phyloP scores from a whole-genome alignment of 2,329 filamentous ascomycete species.

The Lithohypha guttulata region DNA sequence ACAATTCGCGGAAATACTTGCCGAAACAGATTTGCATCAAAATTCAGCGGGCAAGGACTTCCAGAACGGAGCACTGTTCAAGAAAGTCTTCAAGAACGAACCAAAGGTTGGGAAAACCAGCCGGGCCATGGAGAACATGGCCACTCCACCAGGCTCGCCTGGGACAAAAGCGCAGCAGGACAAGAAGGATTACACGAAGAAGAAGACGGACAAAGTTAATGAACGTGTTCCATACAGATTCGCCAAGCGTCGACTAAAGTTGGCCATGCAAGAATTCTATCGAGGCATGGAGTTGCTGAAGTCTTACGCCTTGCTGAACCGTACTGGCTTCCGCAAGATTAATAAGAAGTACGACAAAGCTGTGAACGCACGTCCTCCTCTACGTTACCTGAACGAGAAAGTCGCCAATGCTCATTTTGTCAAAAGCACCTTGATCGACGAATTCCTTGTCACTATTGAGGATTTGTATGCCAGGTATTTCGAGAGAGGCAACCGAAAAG shows the following conservation, averaged over 20 bases:
- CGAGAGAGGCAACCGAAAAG: slow-evolving; percentile 82
- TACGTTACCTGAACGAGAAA: slow-evolving; percentile 80
- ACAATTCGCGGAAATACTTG: slow-evolving; percentile 17
- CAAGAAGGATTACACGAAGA: slow-evolving; percentile 41
- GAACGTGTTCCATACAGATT: slow-evolving; percentile 69
- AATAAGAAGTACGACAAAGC: slow-evolving; percentile 99
- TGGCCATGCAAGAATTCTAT: slow-evolving; percentile 87
- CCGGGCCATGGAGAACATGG: slow-evolving; percentile 36
- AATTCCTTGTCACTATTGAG: slow-evolving; percentile 68
- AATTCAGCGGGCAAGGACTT: background rate
- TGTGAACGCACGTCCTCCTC: slow-evolving; percentile 62
- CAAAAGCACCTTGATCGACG: slow-evolving; percentile 72
- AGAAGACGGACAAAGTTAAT: slow-evolving; percentile 28
- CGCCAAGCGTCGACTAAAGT: slow-evolving; percentile 84
- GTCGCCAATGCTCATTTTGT: slow-evolving; percentile 89
- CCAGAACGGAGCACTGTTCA: slow-evolving; percentile 18
- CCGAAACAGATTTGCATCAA: slow-evolving; percentile 2
- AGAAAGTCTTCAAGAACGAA: slow-evolving; percentile 18
- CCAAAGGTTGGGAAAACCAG: slow-evolving; percentile 44
- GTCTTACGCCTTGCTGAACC: slow-evolving; percentile 78
- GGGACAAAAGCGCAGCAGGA: slow-evolving; percentile 25
- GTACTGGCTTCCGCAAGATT: slow-evolving; percentile 90
- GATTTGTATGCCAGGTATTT: slow-evolving; percentile 93
- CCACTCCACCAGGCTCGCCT: slow-evolving; percentile 30
- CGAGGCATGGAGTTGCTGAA: slow-evolving; percentile 84